Evolutionary conservation across 306 rosid species (phyloP), one percentile per base, ranked within the genome.

Genomic region (Cucumis melo): DNA sequence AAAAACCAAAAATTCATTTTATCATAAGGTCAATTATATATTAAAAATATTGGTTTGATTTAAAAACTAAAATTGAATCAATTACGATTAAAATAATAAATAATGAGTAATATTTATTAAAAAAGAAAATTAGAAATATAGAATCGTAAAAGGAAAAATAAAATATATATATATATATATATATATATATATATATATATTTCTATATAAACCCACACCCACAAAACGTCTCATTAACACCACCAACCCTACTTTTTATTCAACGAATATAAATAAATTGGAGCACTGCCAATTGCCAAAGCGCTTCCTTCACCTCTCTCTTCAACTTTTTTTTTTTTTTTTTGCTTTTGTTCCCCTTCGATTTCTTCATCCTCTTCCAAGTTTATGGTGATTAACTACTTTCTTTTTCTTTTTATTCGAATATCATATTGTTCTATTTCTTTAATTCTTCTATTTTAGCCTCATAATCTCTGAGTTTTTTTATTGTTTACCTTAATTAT

Each of bases 161-260:
- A 62, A 16, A 0, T n/a, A n/a, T n/a, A n/a, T n/a, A n/a, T n/a
- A n/a, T n/a, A n/a, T n/a, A n/a, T n/a, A n/a, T n/a, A n/a, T n/a
- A n/a, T n/a, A n/a, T n/a, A n/a, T n/a, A n/a, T n/a, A n/a, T n/a
- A n/a, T n/a, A n/a, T n/a, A n/a, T n/a, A n/a, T n/a, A 32, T 62
- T 62, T 8, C 14, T 8, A 34, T 5, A 6, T 21, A 68, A 12
- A 68, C n/a, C 55, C 55, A 67, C 66, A 16, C n/a, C 55, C 55
- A 67, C 66, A 16, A 24, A 60, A 60, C 66, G 66, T 60, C 66
- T 60, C 66, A 13, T 60, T 60, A 60, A 60, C 66, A 27, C 39
- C 66, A 60, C 55, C 74, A 67, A 68, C 74, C 74, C 74, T 42
- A 68, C 54, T 12, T 42, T 42, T 68, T 32, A 32, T 68, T 42